Evolutionary conservation across 768 basidiomycete species (phyloP).

Genomic region (Lyophyllum atratum): DNA sequence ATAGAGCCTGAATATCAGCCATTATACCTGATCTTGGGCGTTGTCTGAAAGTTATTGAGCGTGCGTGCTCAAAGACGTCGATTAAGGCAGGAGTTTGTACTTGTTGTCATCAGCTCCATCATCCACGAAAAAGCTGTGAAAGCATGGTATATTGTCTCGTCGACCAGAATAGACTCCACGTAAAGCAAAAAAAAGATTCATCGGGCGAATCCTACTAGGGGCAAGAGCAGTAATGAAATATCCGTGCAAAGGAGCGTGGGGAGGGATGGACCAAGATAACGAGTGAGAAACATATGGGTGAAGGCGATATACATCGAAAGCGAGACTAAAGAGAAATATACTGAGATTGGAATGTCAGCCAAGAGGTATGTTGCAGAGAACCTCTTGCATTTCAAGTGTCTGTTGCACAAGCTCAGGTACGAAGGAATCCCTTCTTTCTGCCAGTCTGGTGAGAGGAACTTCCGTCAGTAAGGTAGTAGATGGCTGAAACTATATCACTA

Average conservation of each 20-base stretch:
- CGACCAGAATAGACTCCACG: constrained; percentile 38
- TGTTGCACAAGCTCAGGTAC: constrained; percentile 44
- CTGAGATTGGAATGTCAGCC: constrained; percentile 28
- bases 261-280: constrained; percentile 55
- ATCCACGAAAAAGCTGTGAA: constrained; percentile 21
- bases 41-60: constrained; percentile 17
- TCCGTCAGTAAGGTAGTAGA: constrained; percentile 16
- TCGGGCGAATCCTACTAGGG: constrained; percentile 50
- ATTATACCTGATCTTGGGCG: constrained; percentile 37
- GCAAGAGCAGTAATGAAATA: constrained; percentile 51
- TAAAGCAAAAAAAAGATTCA: constrained; percentile 47
- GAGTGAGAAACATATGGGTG: constrained; percentile 37
- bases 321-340: constrained; percentile 22
- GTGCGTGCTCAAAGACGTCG: not conserved
- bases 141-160: constrained; percentile 46
- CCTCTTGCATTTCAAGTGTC: constrained; percentile 28
- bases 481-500: constrained; percentile 32
- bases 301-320: constrained; percentile 42
- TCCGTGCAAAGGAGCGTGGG: constrained; percentile 62
- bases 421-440: constrained; percentile 78
- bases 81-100: constrained; percentile 27
- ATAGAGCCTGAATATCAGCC: constrained; percentile 70
- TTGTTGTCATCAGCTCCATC: constrained; percentile 32
- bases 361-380: constrained; percentile 27
- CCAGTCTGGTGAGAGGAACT: constrained; percentile 44